These are phyloP conservation scores for Lachancea waltii DNA, from an alignment of 805 yeast genomes.

Conservation along the genomic window DNA sequence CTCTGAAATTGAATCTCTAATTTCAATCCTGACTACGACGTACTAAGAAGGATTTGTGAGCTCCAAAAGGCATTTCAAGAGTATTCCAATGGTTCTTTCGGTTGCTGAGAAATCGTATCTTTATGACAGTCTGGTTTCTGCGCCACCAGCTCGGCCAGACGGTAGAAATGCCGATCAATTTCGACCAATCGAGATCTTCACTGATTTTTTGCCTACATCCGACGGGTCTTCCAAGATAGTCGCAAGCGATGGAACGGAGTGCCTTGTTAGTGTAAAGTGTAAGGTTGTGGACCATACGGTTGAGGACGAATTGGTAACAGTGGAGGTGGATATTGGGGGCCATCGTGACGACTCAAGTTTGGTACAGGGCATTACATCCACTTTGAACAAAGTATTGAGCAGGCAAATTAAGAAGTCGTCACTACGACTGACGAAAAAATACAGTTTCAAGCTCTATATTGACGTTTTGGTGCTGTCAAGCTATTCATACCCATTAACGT, in stretches of 20 bases:
- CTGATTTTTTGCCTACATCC: slow-evolving; percentile 75
- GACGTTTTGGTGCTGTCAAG: slow-evolving; percentile 77
- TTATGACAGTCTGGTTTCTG: slow-evolving; percentile 56
- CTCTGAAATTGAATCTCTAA: neutral
- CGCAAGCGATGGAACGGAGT: slow-evolving; percentile 86
- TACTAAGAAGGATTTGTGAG: too few species aligned
- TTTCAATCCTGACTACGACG: too few species aligned
- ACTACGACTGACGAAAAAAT: slow-evolving; percentile 62
- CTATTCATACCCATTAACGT: slow-evolving; percentile 72
- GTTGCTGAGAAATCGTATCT: slow-evolving; percentile 73
- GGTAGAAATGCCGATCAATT: slow-evolving; percentile 69
- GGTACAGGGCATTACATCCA: slow-evolving; percentile 55
- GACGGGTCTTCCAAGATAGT: slow-evolving; percentile 90
- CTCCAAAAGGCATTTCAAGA: neutral
- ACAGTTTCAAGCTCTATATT: slow-evolving; percentile 67
- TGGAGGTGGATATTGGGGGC: slow-evolving; percentile 79
- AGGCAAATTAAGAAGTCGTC: slow-evolving; percentile 40
- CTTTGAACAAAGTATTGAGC: slow-evolving; percentile 35
- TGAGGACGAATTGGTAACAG: slow-evolving; percentile 50
- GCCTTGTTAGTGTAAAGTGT: slow-evolving; percentile 84
- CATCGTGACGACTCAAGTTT: slow-evolving; percentile 72
- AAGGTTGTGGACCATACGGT: slow-evolving; percentile 55
- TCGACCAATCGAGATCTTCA: slow-evolving; percentile 78
- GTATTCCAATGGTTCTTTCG: slow-evolving; percentile 51
- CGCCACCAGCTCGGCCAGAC: slow-evolving; percentile 76